A percentile compares a stretch with the other conserved stretches of the same genome.
These are phyloP conservation scores for Candida gigantensis DNA, from an alignment of 1,139 yeast species.

Conservation along the genomic window DNA sequence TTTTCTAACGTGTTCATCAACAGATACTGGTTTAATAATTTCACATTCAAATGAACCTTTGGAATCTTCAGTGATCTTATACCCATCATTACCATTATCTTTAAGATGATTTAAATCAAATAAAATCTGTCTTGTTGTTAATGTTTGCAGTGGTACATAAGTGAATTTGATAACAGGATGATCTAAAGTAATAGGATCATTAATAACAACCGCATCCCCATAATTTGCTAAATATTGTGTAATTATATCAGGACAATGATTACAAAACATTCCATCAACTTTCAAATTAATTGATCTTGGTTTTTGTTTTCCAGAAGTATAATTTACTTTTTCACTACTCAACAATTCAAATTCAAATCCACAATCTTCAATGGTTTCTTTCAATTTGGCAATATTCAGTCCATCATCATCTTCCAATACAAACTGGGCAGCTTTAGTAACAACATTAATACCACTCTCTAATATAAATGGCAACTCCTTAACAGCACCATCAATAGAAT, in stretches of 20 bases:
- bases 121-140: slow-evolving; percentile 56
- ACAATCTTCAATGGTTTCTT: slow-evolving; percentile 61
- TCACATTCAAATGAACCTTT: slow-evolving; percentile 46
- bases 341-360: slow-evolving; percentile 63
- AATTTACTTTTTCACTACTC: slow-evolving; percentile 40
- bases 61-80: slow-evolving; percentile 22
- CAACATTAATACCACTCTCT: slow-evolving; percentile 54
- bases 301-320: slow-evolving; percentile 44
- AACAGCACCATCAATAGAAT: slow-evolving; percentile 53
- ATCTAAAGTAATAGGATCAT: slow-evolving; percentile 54
- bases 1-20: slow-evolving; percentile 63
- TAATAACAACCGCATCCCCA: slow-evolving; percentile 60
- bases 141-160: slow-evolving; percentile 51
- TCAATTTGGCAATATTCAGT: slow-evolving; percentile 36
- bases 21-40: slow-evolving; percentile 57
- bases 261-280: slow-evolving; percentile 72
- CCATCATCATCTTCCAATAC: slow-evolving; percentile 42
- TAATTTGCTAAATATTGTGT: slow-evolving; percentile 49
- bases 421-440: slow-evolving; percentile 63
- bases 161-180: slow-evolving; percentile 64
- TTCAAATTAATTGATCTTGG: slow-evolving; percentile 58
- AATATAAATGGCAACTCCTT: slow-evolving; percentile 53
- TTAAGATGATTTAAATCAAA: slow-evolving; percentile 46
- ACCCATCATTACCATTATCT: slow-evolving; percentile 21
- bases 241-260: slow-evolving; percentile 63